phyloP scores from a whole-genome alignment of 83 land plant species.

The Isoetes engelmannii region DNA sequence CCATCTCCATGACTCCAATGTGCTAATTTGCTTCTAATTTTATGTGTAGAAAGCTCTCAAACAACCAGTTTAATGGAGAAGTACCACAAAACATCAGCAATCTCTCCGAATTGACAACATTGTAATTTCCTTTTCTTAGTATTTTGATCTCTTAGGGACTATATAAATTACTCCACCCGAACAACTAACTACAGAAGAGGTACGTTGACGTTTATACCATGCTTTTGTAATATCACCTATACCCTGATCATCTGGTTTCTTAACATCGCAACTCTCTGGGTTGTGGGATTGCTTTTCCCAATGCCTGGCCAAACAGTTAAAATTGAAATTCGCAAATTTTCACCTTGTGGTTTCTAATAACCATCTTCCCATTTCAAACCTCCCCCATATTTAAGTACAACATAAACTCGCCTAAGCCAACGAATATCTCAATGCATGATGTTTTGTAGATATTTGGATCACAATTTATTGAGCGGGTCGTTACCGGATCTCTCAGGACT shows the following conservation, averaged over 20 bases:
- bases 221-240: no score
- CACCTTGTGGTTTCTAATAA: background rate
- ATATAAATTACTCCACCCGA: no score
- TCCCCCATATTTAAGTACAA: background rate
- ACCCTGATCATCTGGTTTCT: no score
- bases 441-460: background rate
- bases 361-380: background rate
- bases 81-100: background rate
- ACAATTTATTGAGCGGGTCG: background rate
- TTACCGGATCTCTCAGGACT: constrained; percentile 5
- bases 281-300: background rate
- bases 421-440: background rate
- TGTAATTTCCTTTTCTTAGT: background rate
- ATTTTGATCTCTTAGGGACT: no score
- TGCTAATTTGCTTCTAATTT: background rate
- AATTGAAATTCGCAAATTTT: background rate
- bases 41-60: background rate
- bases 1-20: background rate
- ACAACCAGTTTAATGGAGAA: background rate
- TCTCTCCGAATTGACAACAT: background rate
- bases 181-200: no score
- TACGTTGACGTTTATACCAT: no score
- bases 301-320: background rate
- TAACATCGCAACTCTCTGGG: no score
- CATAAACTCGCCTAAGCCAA: no score